Percentiles rank a stretch among this genome's conserved stretches.
These are phyloP conservation scores for Erysimum cheiri DNA, from an alignment of 441 rosid genomes.

Conservation along the genomic window DNA sequence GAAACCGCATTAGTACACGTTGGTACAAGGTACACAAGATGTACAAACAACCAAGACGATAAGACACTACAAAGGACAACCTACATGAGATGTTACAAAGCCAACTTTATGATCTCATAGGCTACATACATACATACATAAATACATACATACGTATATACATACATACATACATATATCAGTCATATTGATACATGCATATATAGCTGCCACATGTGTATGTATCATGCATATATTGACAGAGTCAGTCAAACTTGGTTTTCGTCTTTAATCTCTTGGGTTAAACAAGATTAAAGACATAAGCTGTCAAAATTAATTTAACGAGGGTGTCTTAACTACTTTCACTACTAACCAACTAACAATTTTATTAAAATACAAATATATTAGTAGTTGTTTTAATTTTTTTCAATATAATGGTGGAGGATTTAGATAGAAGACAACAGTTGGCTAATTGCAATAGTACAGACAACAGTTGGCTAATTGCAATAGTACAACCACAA, in stretches of 20 bases:
- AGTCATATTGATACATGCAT: neutral
- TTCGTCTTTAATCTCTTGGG: slow-evolving; percentile 28
- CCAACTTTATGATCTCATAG: slow-evolving; percentile 6
- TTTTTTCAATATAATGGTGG: neutral
- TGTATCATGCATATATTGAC: neutral
- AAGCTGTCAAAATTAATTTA: slow-evolving; percentile 31
- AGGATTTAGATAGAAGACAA: slow-evolving; percentile 31
- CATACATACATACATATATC: neutral
- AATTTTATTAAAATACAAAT: neutral
- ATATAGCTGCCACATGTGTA: neutral
- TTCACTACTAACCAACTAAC: slow-evolving; percentile 37
- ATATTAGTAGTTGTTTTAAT: neutral
- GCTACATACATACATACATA: neutral
- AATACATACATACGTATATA: no score
- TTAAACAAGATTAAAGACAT: slow-evolving; percentile 35
- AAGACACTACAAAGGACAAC: neutral
- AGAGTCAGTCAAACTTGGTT: slow-evolving; percentile 37
- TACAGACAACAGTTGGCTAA: slow-evolving; percentile 28
- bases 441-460: no score
- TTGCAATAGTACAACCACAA: slow-evolving; percentile 10
- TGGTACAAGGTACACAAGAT: slow-evolving; percentile 17
- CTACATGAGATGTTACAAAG: neutral
- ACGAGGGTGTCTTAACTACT: slow-evolving; percentile 30
- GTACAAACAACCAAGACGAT: neutral
- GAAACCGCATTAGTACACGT: slow-evolving; percentile 25